Base-by-base conservation (phyloP, 441 rosid species). In the Mallotus japonicus region DNA sequence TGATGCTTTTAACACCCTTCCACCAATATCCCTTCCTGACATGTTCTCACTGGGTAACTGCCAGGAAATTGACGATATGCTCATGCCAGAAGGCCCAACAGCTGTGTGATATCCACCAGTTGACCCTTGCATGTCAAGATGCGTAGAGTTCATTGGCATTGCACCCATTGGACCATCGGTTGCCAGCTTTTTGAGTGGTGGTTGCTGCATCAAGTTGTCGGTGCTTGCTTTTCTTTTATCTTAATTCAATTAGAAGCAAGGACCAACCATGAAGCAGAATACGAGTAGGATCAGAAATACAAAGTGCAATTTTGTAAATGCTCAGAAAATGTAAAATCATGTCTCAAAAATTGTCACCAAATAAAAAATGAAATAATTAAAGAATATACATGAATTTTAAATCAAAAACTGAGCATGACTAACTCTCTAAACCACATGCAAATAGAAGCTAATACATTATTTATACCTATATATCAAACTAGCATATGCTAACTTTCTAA, bases 161-260 rank as follows among this genome's bases (percentile, higher is more conserved):
- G 78, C 85, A 56, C 85, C 87, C 51, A 81, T 66, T 4, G 83
- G 69, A 63, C 82, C 78, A 7, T 85, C 89, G 7, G 84, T 78
- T 72, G 83, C 88, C 67, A 82, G 65, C 79, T 80, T 89, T 85
- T 92, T 92, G 47, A 64, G 76, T 16, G 93, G 85, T 46, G 84
- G 88, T 77, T 85, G 82, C 66, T 83, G 79, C 60, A 85, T 82
- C 54, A 80, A 77, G 67, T 80, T 82, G 64, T 87, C 94, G 47
- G 65, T 44, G 78, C 82, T 83, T 71, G 82, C 80, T 80, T 88
- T 85, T 60, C 89, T 90, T 79, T 87, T 95, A 75, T 83, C 98
- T 89, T 61, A 47, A 70, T 67, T 60, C 22, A 34, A 50, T 67
- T 9, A 54, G 11, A 64, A 47, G 71, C 61, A 32, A 24, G 28